Conservation (phyloP, 2,329 filamentous ascomycete genomes). For the Trichoderma asperellum region DNA sequence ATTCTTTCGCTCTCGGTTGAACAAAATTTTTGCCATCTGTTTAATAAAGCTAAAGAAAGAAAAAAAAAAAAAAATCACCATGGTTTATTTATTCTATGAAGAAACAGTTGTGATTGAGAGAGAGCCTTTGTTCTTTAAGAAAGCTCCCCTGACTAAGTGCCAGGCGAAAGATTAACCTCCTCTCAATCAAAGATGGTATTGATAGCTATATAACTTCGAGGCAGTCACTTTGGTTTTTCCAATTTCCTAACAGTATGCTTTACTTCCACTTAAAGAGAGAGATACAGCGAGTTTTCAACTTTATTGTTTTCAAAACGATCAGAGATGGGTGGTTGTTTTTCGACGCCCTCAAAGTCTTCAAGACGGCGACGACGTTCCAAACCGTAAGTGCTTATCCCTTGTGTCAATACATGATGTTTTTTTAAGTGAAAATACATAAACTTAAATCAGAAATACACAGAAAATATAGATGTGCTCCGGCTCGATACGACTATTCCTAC, state of each 20-base stretch:
- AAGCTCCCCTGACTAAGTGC: background rate
- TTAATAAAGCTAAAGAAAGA: background rate
- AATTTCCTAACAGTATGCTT: background rate
- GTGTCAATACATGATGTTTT: background rate
- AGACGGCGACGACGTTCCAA: background rate
- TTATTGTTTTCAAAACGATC: background rate
- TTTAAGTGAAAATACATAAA: background rate
- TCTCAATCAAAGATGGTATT: background rate
- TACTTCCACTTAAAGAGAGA: background rate
- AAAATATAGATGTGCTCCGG: background rate
- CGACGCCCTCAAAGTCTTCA: background rate
- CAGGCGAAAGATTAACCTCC: background rate
- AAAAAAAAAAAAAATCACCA: background rate
- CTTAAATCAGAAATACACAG: background rate
- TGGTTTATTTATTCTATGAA: background rate
- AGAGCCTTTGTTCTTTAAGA: background rate
- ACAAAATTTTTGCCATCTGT: background rate
- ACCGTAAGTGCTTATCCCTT: background rate
- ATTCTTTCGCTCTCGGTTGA: background rate
- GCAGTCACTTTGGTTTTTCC: background rate
- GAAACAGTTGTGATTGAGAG: background rate
- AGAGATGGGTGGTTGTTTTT: constrained; percentile 11
- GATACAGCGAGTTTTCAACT: background rate
- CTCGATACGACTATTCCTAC: background rate
- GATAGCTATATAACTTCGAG: background rate